Base-by-base conservation (phyloP, 1,284 basidiomycete genomes). In the Fomitopsis betulina region DNA sequence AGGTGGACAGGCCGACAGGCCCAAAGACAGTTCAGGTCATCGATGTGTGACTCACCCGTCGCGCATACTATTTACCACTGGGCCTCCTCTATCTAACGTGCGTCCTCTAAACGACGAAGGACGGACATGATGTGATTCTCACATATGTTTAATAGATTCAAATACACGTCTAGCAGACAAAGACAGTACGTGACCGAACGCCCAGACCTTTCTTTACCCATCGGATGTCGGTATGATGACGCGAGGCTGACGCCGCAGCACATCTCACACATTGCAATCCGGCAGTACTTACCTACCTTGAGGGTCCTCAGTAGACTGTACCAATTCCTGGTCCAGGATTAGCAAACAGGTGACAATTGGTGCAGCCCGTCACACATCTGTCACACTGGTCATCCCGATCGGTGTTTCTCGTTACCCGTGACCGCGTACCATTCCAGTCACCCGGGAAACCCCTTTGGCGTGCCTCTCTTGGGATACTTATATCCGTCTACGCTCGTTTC, bases 391-490 rank as follows among this genome's bases (percentile, higher is more conserved):
- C 30, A 33, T 10, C 40, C 53, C 17, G 5, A 43, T 45, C 1
- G 7, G 30, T 35, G 7, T 5, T 6, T n/a, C 32, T 1, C 9
- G 53, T 40, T 37, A 39, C 37, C 17, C 25, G 52, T 54, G 30
- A 42, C n/a, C 38, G 39, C 39, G 53, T 55, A 55, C 53, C 42
- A 10, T 19, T 27, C 21, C 53, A 55, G 53, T 55, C 40, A 51
- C 49, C 49, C 49, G 53, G 53, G 39, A 45, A 21, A 42, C 53
- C 32, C 9, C 42, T 37, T 12, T 45, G 37, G 12, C 52, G 38
- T 53, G 39, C 35, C 17, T 53, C 17, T 32, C 21, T 32, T 51
- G 32, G n/a, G 19, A 10, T 37, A 51, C 33, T 35, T 51, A 51
- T 21, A 37, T 13, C 30, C n/a, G 7, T n/a, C 21, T 8, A 51